Evolutionary conservation across 257 asterid species (phyloP), one percentile per base, ranked within the genome.

Genomic region (Capsicum rhomboideum): DNA sequence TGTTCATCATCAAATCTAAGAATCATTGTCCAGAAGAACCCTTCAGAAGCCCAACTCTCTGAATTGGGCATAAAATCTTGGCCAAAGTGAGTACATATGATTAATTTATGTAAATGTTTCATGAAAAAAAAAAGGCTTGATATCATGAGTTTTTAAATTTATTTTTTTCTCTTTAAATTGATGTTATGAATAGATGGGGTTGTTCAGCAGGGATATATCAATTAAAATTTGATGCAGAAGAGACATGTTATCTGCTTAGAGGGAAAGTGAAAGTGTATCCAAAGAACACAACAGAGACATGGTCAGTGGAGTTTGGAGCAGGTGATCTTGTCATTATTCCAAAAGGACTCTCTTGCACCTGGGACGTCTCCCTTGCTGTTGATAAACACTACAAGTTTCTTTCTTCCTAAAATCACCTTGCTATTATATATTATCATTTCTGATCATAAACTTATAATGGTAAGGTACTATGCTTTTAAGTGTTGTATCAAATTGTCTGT

Each of bases 311-410:
- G 72, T 95, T 95, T 42, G 97, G 98, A 40, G 97, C 93, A 0
- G 97, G 98, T 7, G 97, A 95, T 88, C 93, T 94, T 4, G 99
- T 95, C 13, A 80, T 93, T 8, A 84, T 95, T 10, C 99, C 99
- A 8, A 91, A 93, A 83, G 98, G 99, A 7, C 91, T 94, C 9
- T 89, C 92, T 86, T 95, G 99, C 90, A 95, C 98, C 26, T 95
- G 99, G 99, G 99, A 95, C 49, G 97, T 94, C 7, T 89, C 94
- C 28, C 82, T 92, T 72, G 91, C 94, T 10, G 93, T 95, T 46
- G 98, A 95, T 69, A 95, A 95, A 69, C 94, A 95, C 90, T 95
- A 95, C 89, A 94, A 90, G 92, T 95, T 95, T 86, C 94, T 92
- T 63, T 58, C 82, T 74, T 50, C 79, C 11, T 69, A 40, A 69